Base-by-base conservation (phyloP, 805 yeast species). In the Metschnikowia peoriensis region DNA sequence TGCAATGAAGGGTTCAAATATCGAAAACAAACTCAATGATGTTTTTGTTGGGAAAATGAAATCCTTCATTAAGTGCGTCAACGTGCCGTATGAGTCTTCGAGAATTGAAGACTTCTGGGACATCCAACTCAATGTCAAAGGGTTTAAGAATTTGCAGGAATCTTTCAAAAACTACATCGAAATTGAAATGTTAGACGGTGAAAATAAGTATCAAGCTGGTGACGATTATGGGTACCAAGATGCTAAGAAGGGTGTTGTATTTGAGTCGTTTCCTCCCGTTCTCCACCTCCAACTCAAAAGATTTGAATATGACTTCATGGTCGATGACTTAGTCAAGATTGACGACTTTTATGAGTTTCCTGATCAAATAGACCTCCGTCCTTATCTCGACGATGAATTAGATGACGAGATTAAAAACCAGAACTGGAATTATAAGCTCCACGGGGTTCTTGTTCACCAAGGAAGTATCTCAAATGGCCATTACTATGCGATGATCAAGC, bases 61-160 rank as follows among this genome's bases (percentile, higher is more conserved):
- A 69, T 88, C 96, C 59, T 94, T 83, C 65, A 89, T 94, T 63
- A 88, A 90, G 67, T 94, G 99, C 71, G 81, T 93, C 42, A 83
- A 93, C 66, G 97, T 94, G 12, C 90, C 92, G 48, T 94, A 89
- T 67, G 98, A 94, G 71, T 87, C 96, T 39, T 83, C 96, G 2
- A 80, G 97, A 55, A 82, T 79, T 4, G 99, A 94, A 68, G 98
- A 94, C 65, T 94, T 88, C 65, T 94, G 99, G 99, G 99, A 94
- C 74, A 88, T 94, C 55, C 99, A 94, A 69, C 75, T 94, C 55
- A 94, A 94, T 63, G 99, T 94, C 27, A 90, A 89, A 65, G 87
- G 91, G 37, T 78, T 91, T 76, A 77, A 75, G 49, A 83, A 85
- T 61, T 77, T 94, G 45, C 74, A 81, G 50, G 85, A 84, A 49